Conservation (phyloP, 2,329 filamentous ascomycete species). For the Penicillium oxalicum region DNA sequence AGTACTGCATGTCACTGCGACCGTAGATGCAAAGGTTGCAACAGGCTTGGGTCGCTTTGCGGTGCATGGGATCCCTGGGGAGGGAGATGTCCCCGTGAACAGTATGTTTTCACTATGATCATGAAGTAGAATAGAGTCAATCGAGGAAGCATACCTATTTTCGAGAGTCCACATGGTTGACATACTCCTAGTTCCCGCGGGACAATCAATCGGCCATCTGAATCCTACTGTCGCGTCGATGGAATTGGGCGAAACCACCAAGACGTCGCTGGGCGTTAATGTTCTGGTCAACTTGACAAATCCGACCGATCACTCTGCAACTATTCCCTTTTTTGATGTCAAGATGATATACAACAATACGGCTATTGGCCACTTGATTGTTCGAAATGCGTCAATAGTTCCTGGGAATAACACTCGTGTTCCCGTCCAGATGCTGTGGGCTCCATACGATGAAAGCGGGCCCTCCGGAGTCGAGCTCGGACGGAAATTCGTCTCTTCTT, state of each 20-base stretch:
- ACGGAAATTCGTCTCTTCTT: slow-evolving; percentile 71
- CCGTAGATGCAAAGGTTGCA: slow-evolving; percentile 73
- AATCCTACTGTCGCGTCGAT: slow-evolving; percentile 65
- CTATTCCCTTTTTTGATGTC: slow-evolving; percentile 73
- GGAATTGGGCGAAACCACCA: slow-evolving; percentile 65
- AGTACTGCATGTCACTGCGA: slow-evolving; percentile 67
- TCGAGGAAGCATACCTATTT: slow-evolving; percentile 7
- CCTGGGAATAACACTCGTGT: slow-evolving; percentile 69
- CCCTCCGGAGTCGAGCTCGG: slow-evolving; percentile 57
- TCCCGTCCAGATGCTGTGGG: slow-evolving; percentile 65
- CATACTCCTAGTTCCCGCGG: slow-evolving; percentile 51
- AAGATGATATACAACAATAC: slow-evolving; percentile 68
- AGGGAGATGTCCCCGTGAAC: slow-evolving; percentile 85
- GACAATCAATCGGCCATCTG: slow-evolving; percentile 47
- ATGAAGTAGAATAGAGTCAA: slow-evolving; percentile 18
- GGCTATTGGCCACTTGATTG: slow-evolving; percentile 67
- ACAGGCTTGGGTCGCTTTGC: slow-evolving; percentile 77
- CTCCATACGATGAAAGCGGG: slow-evolving; percentile 60
- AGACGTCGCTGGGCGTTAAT: slow-evolving; percentile 63
- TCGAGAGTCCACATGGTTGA: slow-evolving; percentile 17
- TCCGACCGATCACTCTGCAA: slow-evolving; percentile 77
- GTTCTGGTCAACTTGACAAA: slow-evolving; percentile 80
- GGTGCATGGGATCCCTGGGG: slow-evolving; percentile 73
- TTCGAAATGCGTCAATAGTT: slow-evolving; percentile 56
- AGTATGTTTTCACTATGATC: slow-evolving; percentile 59